phyloP scores from a whole-genome alignment of 495 filamentous ascomycete species.

The Tricharina praecox region DNA sequence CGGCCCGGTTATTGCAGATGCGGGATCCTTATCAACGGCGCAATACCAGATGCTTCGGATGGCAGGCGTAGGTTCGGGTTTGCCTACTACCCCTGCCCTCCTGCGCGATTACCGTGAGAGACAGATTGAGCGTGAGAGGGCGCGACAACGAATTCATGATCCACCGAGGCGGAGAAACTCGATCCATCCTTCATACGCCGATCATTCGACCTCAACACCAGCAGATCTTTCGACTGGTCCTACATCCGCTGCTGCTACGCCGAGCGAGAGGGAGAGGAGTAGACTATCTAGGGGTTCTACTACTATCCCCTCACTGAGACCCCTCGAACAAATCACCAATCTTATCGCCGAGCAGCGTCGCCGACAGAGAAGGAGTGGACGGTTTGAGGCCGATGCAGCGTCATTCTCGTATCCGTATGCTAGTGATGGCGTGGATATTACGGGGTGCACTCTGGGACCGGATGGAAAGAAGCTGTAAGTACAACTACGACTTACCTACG shows the following conservation, averaged over 20 bases:
- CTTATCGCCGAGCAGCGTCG: conserved; percentile 6
- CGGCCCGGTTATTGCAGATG: no score
- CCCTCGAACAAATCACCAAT: neutral
- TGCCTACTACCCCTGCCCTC: no score
- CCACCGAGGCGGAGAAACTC: conserved; percentile 23
- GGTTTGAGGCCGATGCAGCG: conserved; percentile 8
- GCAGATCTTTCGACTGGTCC: conserved; percentile 10
- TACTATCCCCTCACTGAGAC: conserved; percentile 35
- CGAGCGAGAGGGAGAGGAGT: conserved; percentile 12
- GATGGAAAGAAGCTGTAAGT: conserved; percentile 27
- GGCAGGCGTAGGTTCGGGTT: neutral
- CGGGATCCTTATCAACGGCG: neutral
- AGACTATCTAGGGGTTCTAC: conserved; percentile 20
- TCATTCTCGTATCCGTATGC: neutral
- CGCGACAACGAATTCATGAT: conserved; percentile 20
- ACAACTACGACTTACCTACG: neutral
- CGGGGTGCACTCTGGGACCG: conserved; percentile 23
- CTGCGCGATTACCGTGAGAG: conserved; percentile 22
- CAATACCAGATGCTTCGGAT: neutral
- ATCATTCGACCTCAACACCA: conserved; percentile 17
- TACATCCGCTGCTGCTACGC: conserved; percentile 3
- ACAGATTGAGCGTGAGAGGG: conserved; percentile 11
- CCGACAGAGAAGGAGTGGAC: conserved; percentile 3
- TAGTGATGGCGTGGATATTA: conserved; percentile 24
- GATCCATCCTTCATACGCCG: conserved; percentile 23